Base-by-base conservation (phyloP, 192 early-diverging fungal species). In the Helicostylum pulchrum region DNA sequence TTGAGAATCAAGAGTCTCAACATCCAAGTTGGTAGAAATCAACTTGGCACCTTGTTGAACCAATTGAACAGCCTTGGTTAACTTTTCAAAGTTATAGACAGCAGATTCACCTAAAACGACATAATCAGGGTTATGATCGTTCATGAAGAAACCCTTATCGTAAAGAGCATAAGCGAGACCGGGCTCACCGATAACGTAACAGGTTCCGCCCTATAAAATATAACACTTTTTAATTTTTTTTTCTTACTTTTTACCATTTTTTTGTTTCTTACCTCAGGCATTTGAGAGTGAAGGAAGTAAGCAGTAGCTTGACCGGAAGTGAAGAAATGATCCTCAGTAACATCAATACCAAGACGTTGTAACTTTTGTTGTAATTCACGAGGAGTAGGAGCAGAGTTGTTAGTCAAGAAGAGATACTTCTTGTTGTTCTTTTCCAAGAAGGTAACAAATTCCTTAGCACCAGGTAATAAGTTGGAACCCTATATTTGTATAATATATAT, bases 21-120 rank as follows among this genome's bases (percentile, higher is more conserved):
- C 65, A 67, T 87, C 85, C 15, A 83, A 80, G 67, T 87, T 83
- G n/a, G 85, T 87, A 30, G 78, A 81, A 67, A 87, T 87, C 44
- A 87, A 69, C 62, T 83, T 83, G 52, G 85, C 79, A 58, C 80
- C 78, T 12, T 73, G 67, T 21, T 68, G 57, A 19, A 87, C 82
- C 19, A 87, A 63, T 55, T 81, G 79, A 43, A 79, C 70, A 47
- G 85, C 85, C 61, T 78, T 81, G 53, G 78, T 70, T 21, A 78
- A 59, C 64, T 82, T 80, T 55, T 82, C 78, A 61, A 74, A 83
- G 65, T 81, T 81, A 68, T 80, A 72, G 21, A 69, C 58, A 68
- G 54, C 66, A 59, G 79, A 78, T 74, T 87, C 85, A 63, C 85
- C 85, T 19, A 84, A 65, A 8, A 85, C 81, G 19, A 87, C 82